phyloP scores from a whole-genome alignment of 208 protist genomes.

The Phytomonas sp. region DNA sequence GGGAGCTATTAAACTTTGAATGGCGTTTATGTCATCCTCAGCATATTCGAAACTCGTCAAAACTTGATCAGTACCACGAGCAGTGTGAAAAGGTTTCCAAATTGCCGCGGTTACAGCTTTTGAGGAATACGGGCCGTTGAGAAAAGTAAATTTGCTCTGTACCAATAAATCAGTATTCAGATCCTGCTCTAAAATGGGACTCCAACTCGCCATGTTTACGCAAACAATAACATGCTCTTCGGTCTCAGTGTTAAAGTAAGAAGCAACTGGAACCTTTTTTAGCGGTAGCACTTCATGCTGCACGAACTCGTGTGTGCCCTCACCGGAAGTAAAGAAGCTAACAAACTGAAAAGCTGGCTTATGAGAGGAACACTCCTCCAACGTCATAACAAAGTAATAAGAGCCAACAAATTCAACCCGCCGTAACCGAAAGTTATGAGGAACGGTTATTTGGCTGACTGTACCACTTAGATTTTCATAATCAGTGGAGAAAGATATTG shows the following conservation, averaged over 20 bases:
- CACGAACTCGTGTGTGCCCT: neutral
- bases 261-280: constrained; percentile 4
- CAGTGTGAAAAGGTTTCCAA: constrained; percentile 8
- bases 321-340: neutral
- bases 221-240: constrained; percentile 2
- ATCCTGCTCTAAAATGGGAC: neutral
- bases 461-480: neutral
- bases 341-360: constrained; percentile 5
- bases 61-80: constrained; percentile 1
- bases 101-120: neutral
- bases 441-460: neutral
- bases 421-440: neutral
- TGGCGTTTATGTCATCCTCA: neutral
- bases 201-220: constrained; percentile 1
- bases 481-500: neutral
- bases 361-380: constrained; percentile 1
- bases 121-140: constrained; percentile 15
- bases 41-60: neutral
- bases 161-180: constrained; percentile 11
- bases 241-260: neutral
- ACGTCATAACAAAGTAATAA: neutral
- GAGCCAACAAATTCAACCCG: neutral
- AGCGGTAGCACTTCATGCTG: constrained; percentile 5
- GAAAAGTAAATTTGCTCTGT: constrained; percentile 10
- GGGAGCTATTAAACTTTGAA: constrained; percentile 2